A percentile compares a stretch with the other conserved stretches of the same genome.
Conservation (phyloP, 2,329 filamentous ascomycete genomes). For the Diplocarpon rosae region DNA sequence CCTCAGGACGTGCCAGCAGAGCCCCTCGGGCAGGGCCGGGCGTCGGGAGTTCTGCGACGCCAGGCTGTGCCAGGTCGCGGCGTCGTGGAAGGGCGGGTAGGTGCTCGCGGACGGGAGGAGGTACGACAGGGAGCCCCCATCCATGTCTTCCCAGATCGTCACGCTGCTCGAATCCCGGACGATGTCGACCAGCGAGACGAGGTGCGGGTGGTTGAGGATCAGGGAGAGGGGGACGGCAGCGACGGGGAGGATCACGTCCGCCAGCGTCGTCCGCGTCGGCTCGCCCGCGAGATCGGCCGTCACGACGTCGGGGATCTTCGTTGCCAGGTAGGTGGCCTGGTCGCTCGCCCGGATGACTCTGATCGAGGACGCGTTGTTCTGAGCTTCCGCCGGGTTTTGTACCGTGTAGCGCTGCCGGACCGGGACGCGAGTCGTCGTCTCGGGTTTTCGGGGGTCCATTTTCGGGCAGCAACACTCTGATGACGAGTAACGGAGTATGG, state of each 20-base stretch:
- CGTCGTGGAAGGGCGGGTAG: slow-evolving; percentile 11
- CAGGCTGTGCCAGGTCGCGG: slow-evolving; percentile 16
- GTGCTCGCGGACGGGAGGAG: slow-evolving; percentile 27
- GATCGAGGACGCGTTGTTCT: slow-evolving; percentile 12
- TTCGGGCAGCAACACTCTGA: too few species aligned
- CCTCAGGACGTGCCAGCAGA: slow-evolving; percentile 45
- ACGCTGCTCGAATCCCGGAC: slow-evolving; percentile 18
- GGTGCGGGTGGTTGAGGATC: slow-evolving; percentile 25
- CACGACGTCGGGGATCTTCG: slow-evolving; percentile 12
- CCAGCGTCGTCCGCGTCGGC: slow-evolving; percentile 12
- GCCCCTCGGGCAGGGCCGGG: slow-evolving; percentile 35
- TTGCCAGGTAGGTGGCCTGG: slow-evolving; percentile 18
- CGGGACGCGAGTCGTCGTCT: neutral
- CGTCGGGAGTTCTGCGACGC: slow-evolving; percentile 19
- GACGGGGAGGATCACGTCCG: slow-evolving; percentile 16
- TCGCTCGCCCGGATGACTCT: slow-evolving; percentile 18
- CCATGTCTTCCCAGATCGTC: slow-evolving; percentile 41
- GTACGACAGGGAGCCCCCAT: slow-evolving; percentile 37
- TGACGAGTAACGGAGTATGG: too few species aligned
- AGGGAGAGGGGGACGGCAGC: slow-evolving; percentile 16
- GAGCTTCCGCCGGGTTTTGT: slow-evolving; percentile 11
- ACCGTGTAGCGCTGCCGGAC: slow-evolving; percentile 12
- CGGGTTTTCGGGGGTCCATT: slow-evolving; percentile 1
- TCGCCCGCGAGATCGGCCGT: slow-evolving; percentile 6
- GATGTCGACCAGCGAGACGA: slow-evolving; percentile 25